These are phyloP conservation scores for Psidium guajava DNA, from an alignment of 345 rosid genomes.

Conservation along the genomic window DNA sequence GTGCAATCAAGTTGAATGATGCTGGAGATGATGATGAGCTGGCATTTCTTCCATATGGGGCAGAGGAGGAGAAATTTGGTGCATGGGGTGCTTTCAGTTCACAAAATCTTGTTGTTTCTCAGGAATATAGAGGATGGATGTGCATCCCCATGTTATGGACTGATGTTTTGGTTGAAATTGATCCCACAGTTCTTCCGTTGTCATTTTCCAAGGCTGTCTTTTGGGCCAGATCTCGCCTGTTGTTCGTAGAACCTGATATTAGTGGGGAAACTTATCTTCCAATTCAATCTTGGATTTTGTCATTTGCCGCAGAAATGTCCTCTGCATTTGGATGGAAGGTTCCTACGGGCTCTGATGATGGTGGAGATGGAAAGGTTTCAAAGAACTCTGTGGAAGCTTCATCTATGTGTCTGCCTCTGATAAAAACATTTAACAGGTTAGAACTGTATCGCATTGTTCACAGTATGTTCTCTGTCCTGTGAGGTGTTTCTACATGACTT, in stretches of 20 bases:
- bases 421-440: slow-evolving; percentile 76
- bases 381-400: slow-evolving; percentile 77
- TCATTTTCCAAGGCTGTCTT: slow-evolving; percentile 82
- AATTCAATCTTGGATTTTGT: slow-evolving; percentile 63
- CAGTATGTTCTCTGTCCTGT: background rate
- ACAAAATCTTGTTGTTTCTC: slow-evolving; percentile 47
- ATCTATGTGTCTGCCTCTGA: slow-evolving; percentile 52
- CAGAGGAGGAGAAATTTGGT: slow-evolving; percentile 27
- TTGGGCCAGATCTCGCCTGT: slow-evolving; percentile 85
- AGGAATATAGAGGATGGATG: slow-evolving; percentile 69
- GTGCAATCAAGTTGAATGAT: slow-evolving; percentile 20
- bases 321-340: slow-evolving; percentile 80
- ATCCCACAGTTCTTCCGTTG: slow-evolving; percentile 49
- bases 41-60: slow-evolving; percentile 22
- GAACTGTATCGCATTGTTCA: background rate
- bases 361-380: slow-evolving; percentile 65
- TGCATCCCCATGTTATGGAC: slow-evolving; percentile 94
- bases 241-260: slow-evolving; percentile 71
- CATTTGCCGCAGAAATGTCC: slow-evolving; percentile 57
- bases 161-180: slow-evolving; percentile 59
- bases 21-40: slow-evolving; percentile 31
- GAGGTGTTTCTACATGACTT: background rate
- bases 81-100: slow-evolving; percentile 66
- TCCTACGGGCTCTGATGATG: slow-evolving; percentile 92
- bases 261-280: slow-evolving; percentile 47